phyloP scores from a whole-genome alignment of 2,329 filamentous ascomycete species.

The Albophoma yamanashiensis region DNA sequence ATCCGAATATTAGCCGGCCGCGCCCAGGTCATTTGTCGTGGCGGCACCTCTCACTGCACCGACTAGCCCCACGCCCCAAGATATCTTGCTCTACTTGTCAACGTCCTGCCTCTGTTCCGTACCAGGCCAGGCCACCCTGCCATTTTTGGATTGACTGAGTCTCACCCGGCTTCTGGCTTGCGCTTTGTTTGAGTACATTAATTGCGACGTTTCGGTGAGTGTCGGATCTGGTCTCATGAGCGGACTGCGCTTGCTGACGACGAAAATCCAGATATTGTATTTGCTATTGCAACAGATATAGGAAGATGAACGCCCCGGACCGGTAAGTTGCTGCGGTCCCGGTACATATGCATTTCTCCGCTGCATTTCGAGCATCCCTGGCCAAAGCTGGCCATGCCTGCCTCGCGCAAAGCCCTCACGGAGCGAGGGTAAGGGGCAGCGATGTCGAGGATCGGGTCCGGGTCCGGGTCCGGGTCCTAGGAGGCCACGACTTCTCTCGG shows the following conservation, averaged over 20 bases:
- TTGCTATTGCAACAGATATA: neutral
- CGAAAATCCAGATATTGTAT: neutral
- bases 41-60: neutral
- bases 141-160: neutral
- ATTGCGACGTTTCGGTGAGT: neutral
- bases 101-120: neutral
- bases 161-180: neutral
- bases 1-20: neutral
- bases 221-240: neutral
- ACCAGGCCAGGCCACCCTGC: neutral
- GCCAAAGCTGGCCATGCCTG: neutral
- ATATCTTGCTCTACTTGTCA: neutral
- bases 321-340: slow-evolving; percentile 27
- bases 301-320: slow-evolving; percentile 45
- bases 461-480: neutral
- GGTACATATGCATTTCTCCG: too few relatives aligned
- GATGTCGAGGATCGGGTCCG: neutral
- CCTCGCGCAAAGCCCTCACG: neutral
- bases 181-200: neutral
- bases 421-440: neutral
- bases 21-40: neutral
- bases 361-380: neutral
- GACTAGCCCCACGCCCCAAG: neutral
- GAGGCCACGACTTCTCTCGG: neutral
- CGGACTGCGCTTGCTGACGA: neutral